These are phyloP conservation scores for Luffa aegyptiaca DNA, from an alignment of 306 rosid genomes.

Conservation along the genomic window DNA sequence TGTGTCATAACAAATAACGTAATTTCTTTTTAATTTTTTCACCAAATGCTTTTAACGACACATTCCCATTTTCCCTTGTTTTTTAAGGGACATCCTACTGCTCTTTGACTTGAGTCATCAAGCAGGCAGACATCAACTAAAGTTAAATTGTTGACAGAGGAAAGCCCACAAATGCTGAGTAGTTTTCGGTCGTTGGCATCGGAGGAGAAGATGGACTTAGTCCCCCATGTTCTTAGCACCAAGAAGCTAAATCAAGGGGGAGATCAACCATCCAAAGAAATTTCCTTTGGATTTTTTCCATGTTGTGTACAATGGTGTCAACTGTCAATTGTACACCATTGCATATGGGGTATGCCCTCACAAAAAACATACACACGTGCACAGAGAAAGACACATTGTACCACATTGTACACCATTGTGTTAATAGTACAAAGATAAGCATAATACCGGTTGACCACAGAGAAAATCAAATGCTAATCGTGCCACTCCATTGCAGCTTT, in stretches of 20 bases:
- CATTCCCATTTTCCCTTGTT: neutral
- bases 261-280: neutral
- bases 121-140: neutral
- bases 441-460: conserved; percentile 78
- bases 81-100: neutral
- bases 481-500: conserved; percentile 79
- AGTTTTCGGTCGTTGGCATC: neutral
- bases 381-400: neutral
- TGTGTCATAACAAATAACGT: neutral
- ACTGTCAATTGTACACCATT: neutral
- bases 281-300: neutral
- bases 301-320: neutral
- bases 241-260: neutral
- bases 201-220: neutral
- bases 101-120: neutral
- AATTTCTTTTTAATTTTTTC: neutral
- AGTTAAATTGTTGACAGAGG: neutral
- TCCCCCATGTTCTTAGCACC: neutral
- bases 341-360: neutral
- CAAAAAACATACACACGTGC: neutral
- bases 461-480: conserved; percentile 79
- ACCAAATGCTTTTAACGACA: neutral
- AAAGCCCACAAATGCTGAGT: neutral
- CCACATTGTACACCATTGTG: neutral
- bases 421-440: conserved; percentile 16